These are phyloP conservation scores for Tuctoria greenei DNA, from an alignment of 176 grass and related monocot species.

Conservation along the genomic window DNA sequence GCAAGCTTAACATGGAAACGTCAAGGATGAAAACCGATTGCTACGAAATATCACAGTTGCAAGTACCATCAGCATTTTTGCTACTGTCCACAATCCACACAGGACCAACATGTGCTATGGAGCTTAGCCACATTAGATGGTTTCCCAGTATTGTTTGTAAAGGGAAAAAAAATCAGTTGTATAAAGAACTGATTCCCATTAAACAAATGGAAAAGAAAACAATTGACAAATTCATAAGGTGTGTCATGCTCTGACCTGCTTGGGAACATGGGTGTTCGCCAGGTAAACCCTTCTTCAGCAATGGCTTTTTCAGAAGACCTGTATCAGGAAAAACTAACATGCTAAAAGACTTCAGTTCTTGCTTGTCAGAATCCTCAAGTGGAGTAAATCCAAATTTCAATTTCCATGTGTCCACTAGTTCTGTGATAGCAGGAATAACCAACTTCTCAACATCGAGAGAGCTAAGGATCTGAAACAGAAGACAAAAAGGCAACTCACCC, in stretches of 20 bases:
- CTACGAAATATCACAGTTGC: slow-evolving; percentile 37
- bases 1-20: slow-evolving; percentile 16
- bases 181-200: slow-evolving; percentile 19
- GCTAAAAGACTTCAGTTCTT: slow-evolving; percentile 74
- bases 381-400: slow-evolving; percentile 80
- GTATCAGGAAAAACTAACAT: slow-evolving; percentile 92
- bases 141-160: slow-evolving; percentile 21
- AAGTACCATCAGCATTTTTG: slow-evolving; percentile 26
- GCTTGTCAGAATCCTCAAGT: slow-evolving; percentile 63
- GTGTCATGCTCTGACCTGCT: slow-evolving; percentile 55
- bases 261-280: slow-evolving; percentile 19
- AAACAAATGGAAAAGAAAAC: slow-evolving; percentile 9
- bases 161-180: slow-evolving; percentile 19
- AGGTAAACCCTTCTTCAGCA: slow-evolving; percentile 54
- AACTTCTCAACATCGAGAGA: slow-evolving; percentile 90
- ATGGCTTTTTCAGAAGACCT: slow-evolving; percentile 84
- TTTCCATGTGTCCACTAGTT: slow-evolving; percentile 90
- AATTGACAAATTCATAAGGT: slow-evolving; percentile 24
- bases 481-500: slow-evolving; percentile 10
- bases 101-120: slow-evolving; percentile 8
- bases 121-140: slow-evolving; percentile 23
- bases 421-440: slow-evolving; percentile 89
- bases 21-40: slow-evolving; percentile 15
- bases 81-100: slow-evolving; percentile 17
- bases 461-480: slow-evolving; percentile 65